These are phyloP conservation scores for Phyllosticta citribraziliensis DNA, from an alignment of 2,329 filamentous ascomycete genomes.

Conservation along the genomic window DNA sequence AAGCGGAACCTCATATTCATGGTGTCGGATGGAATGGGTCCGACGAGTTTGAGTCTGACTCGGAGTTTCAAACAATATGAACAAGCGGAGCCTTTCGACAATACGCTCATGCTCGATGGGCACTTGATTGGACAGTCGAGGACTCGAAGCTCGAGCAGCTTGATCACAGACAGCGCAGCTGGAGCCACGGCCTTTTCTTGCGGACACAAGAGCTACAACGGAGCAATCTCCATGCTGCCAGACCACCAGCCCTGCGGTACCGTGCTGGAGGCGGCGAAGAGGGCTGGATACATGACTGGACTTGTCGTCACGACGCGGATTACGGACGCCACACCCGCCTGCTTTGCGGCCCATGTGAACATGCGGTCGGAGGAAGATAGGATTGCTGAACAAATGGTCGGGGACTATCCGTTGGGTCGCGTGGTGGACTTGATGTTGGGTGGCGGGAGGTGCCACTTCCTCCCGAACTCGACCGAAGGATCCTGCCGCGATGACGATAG, in stretches of 20 bases:
- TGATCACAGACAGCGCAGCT: slow-evolving; percentile 94
- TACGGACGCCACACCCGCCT: slow-evolving; percentile 92
- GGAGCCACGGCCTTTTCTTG: slow-evolving; percentile 95
- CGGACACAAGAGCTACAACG: slow-evolving; percentile 89
- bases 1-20: slow-evolving; percentile 97
- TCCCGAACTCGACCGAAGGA: slow-evolving; percentile 69
- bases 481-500: slow-evolving; percentile 72
- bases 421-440: slow-evolving; percentile 89
- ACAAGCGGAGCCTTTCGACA: slow-evolving; percentile 60
- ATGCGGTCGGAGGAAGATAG: slow-evolving; percentile 72
- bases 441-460: slow-evolving; percentile 85
- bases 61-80: slow-evolving; percentile 75
- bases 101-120: slow-evolving; percentile 71
- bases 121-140: slow-evolving; percentile 86
- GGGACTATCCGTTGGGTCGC: slow-evolving; percentile 74
- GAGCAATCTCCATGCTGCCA: slow-evolving; percentile 82
- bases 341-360: slow-evolving; percentile 83
- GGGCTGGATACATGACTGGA: slow-evolving; percentile 83
- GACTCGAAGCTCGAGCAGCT: slow-evolving; percentile 70
- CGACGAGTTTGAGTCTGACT: slow-evolving; percentile 78
- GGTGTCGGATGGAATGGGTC: slow-evolving; percentile 98
- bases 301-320: slow-evolving; percentile 91
- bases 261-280: slow-evolving; percentile 85
- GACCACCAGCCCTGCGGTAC: slow-evolving; percentile 83
- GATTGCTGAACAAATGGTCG: slow-evolving; percentile 87